Evolutionary conservation across 352 stramenopile genomes (phyloP), one percentile per base, ranked within the genome.

Genomic region (Blastocystis sp.): DNA sequence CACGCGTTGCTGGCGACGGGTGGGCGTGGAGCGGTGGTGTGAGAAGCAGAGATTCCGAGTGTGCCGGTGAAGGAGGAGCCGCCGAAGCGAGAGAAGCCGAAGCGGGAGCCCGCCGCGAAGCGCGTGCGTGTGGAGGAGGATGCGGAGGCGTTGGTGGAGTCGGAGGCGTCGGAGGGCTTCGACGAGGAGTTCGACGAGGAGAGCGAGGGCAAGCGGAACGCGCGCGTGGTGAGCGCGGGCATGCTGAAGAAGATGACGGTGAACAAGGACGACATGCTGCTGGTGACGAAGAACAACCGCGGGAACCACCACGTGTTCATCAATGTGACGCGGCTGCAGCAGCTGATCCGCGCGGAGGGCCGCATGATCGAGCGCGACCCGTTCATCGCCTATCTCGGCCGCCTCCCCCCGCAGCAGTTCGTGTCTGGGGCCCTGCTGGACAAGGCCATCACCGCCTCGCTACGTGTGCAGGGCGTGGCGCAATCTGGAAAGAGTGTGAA

Each of bases 291-390:
- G 59, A 53, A 45, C 10, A 45, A 11, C n/a, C 14, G 23, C 23
- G 45, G 74, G 21, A 41, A 34, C 43, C 74, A 64, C 61, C 74
- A 61, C 9, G 74, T 84, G 2, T 84, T 59, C 34, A 67, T 84
- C 2, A 84, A 84, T 23, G 52, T 84, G 40, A 84, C 74, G 23
- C 56, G 74, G 45, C 74, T 84, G 9, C 74, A 84, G 53, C 45
- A 84, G 48, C n/a, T 84, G 45, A 67, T 84, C 23, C 74, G 52
- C 2, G 4, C 40, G 2, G 74, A 66, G 61, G 74, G 74, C 2
- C 48, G 53, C 4, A 45, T 45, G n/a, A 19, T 84, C 21, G 74
- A 84, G 60, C 28, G n/a, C 10, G 74, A 84, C 48, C 74, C 74
- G 17, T 84, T 84, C 45, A 67, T 84, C 43, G 14, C 9, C 2